These are phyloP conservation scores for Pestalotiopsis fici DNA, from an alignment of 2,329 filamentous ascomycete genomes.

Conservation along the genomic window DNA sequence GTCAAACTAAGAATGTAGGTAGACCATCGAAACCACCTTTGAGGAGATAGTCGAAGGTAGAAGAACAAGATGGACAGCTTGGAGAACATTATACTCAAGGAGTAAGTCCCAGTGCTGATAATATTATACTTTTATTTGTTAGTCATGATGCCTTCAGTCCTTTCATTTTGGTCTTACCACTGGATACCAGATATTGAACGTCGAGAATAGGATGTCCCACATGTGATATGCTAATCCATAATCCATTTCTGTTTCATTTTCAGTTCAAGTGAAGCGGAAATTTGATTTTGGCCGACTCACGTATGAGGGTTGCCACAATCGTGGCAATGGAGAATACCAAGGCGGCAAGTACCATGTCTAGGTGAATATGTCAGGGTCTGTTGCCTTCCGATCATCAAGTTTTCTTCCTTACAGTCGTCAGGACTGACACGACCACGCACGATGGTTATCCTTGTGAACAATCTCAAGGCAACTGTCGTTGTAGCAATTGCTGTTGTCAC, in stretches of 20 bases:
- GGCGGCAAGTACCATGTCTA: neutral
- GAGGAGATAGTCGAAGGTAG: conserved; percentile 9
- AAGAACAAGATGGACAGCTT: conserved; percentile 12
- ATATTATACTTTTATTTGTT: neutral
- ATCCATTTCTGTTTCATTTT: neutral
- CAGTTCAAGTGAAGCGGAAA: neutral
- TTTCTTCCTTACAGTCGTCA: neutral
- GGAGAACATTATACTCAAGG: conserved; percentile 1
- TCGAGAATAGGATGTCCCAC: conserved; percentile 6
- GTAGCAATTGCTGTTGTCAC: neutral
- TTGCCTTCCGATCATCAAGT: neutral
- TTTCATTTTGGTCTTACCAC: neutral
- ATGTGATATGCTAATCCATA: conserved; percentile 10
- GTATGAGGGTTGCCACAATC: neutral
- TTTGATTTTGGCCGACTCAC: neutral
- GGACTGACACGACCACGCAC: neutral
- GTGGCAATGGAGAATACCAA: conserved; percentile 3
- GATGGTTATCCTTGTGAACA: conserved; percentile 3
- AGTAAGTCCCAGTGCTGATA: conserved; percentile 2
- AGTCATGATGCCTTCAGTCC: neutral
- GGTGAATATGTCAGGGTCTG: neutral
- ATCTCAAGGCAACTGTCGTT: neutral
- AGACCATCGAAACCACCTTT: conserved; percentile 2
- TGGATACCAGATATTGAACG: conserved; percentile 6
- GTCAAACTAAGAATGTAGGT: neutral